Evolutionary conservation across 768 basidiomycete genomes (phyloP).

Genomic region (Boletus sp.): DNA sequence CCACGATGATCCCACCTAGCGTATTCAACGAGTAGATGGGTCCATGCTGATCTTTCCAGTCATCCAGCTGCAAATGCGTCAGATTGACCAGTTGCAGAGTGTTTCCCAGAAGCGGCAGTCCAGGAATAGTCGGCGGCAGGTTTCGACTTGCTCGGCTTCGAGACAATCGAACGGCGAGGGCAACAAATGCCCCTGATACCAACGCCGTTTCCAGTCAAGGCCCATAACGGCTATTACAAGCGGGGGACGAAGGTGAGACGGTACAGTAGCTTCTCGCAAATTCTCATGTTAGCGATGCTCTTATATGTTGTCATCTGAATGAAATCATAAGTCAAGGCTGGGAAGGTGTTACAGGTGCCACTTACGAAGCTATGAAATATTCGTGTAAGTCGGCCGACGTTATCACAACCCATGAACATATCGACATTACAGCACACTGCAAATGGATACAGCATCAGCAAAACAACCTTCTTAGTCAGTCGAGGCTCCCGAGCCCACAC

Average conservation of each 20-base stretch:
- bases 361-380: background rate
- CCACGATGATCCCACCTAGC: slow-evolving; percentile 3
- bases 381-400: background rate
- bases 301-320: background rate
- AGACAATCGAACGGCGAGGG: background rate
- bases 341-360: background rate
- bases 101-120: slow-evolving; percentile 3
- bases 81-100: slow-evolving; percentile 3
- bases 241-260: background rate
- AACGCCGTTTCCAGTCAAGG: background rate
- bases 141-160: background rate
- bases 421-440: too few species aligned
- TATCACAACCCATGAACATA: background rate
- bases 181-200: background rate
- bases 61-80: slow-evolving; percentile 6
- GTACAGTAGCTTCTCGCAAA: background rate
- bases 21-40: slow-evolving; percentile 8
- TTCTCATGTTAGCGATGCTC: background rate
- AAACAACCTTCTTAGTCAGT: too few species aligned
- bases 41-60: slow-evolving; percentile 8
- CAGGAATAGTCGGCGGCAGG: slow-evolving; percentile 9
- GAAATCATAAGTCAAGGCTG: background rate
- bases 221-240: background rate
- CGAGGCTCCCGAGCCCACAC: too few species aligned
- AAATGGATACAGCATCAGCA: too few species aligned